Evolutionary conservation across 108 stramenopile species (phyloP).

Genomic region (Fistulifera pelliculosa): DNA sequence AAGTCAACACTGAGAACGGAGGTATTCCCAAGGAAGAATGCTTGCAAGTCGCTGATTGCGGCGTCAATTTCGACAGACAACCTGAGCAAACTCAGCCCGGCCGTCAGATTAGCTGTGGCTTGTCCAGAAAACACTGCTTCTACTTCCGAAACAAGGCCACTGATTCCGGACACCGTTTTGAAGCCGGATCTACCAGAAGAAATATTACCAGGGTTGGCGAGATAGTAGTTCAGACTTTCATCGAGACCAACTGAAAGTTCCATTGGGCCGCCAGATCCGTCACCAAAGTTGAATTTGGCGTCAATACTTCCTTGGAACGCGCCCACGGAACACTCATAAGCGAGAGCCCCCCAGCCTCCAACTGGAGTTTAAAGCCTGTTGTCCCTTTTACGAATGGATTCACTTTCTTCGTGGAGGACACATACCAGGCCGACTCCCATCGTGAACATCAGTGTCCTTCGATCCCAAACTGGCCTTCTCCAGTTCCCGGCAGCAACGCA

Average conservation of each 20-base stretch:
- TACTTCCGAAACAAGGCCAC: constrained; percentile 8
- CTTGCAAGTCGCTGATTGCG: constrained; percentile 16
- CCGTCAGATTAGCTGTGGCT: constrained; percentile 4
- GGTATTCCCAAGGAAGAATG: neutral
- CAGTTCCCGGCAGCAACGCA: constrained; percentile 7
- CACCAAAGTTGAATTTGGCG: constrained; percentile 8
- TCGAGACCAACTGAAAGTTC: constrained; percentile 16
- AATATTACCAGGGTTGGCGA: constrained; percentile 4
- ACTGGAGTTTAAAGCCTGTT: constrained; percentile 17
- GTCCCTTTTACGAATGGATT: constrained; percentile 21
- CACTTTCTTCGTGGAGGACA: constrained; percentile 8
- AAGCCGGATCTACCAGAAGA: constrained; percentile 1
- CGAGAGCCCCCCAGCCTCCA: constrained; percentile 7
- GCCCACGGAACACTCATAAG: constrained; percentile 18
- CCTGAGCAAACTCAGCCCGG: neutral
- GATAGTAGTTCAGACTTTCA: constrained; percentile 21
- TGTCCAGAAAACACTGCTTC: constrained; percentile 11
- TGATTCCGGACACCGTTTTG: constrained; percentile 3
- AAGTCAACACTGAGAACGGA: neutral
- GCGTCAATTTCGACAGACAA: neutral
- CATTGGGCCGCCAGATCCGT: neutral
- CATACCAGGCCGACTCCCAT: constrained; percentile 16
- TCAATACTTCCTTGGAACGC: constrained; percentile 13
- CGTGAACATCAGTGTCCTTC: constrained; percentile 11
- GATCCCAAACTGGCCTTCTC: constrained; percentile 6